phyloP scores from a whole-genome alignment of 78 protist species.

The Speleostelium caveatum region DNA sequence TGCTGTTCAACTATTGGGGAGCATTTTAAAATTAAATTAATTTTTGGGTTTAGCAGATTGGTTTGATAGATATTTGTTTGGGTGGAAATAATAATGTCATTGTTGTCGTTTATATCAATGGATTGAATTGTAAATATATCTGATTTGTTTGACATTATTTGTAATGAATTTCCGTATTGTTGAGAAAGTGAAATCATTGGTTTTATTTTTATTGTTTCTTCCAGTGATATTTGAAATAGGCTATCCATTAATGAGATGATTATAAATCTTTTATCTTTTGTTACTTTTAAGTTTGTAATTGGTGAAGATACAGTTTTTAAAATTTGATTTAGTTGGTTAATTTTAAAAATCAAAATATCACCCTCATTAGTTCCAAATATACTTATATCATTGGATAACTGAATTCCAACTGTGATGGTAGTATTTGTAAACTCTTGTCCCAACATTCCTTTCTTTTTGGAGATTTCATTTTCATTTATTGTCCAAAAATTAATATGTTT shows the following conservation, averaged over 20 bases:
- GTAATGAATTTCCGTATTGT: neutral
- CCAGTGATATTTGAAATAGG: neutral
- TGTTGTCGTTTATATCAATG: neutral
- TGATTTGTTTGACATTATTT: neutral
- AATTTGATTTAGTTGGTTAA: conserved; percentile 7
- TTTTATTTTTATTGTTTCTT: neutral
- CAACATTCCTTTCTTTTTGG: neutral
- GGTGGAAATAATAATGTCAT: neutral
- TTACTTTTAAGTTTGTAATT: too few species aligned
- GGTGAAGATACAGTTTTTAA: neutral
- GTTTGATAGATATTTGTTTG: neutral
- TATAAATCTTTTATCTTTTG: neutral
- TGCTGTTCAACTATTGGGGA: neutral
- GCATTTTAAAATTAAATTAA: neutral
- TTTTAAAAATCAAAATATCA: neutral
- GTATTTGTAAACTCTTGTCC: conserved; percentile 2
- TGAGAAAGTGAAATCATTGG: neutral
- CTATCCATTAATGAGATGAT: neutral
- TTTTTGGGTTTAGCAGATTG: neutral
- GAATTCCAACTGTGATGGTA: neutral
- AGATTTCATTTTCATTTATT: conserved; percentile 11
- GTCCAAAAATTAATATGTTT: conserved; percentile 28
- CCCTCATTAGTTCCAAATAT: conserved; percentile 25
- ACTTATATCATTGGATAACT: neutral
- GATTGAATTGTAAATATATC: neutral